Base-by-base conservation (phyloP, 805 yeast genomes). In the Metschnikowia koreensis region DNA sequence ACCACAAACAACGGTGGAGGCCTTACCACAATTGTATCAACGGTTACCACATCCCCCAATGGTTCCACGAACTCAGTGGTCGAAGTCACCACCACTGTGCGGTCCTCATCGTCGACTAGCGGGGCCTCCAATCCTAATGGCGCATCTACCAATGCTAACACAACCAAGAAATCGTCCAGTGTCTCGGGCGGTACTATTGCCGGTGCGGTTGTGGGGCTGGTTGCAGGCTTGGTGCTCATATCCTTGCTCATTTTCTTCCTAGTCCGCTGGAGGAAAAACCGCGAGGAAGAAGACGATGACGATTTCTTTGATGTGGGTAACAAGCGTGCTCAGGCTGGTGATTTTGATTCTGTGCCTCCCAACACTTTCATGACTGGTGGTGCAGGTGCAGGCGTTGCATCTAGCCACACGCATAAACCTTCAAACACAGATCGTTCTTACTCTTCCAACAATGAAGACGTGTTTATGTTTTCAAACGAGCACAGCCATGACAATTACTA, bases 121-220 rank as follows among this genome's bases (percentile, higher is more conserved):
- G 13, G 48, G 3, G 13, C 38, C 33, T 6, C 48, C 13, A 22
- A 26, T 17, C 12, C 54, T n/a, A 40, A 40, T 6, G 15, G 48
- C 7, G 46, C 49, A 29, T 15, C 43, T 7, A 46, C 51, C 10
- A 26, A 52, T 28, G 47, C 42, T 15, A 56, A 56, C 45, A 54
- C 64, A 10, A 31, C 46, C 15, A 45, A 36, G 13, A 36, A 46
- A 28, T 45, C 53, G 31, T 34, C 31, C 34, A 48, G 51, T 12
- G 51, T 72, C n/a, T 67, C 75, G 2, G 67, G 68, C 2, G 78
- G 78, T 11, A 70, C 68, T 27, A 73, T 74, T 45, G 78, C 72
- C 4, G 79, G 79, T 9, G 69, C 69, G 1, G 77, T 71, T 2
- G 68, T 74, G n/a, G 79, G 78, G 5, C 60, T 71, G 6, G 59